These are phyloP conservation scores for Hymenotorrendiella dingleyae DNA, from an alignment of 2,329 filamentous ascomycete species.

Conservation along the genomic window DNA sequence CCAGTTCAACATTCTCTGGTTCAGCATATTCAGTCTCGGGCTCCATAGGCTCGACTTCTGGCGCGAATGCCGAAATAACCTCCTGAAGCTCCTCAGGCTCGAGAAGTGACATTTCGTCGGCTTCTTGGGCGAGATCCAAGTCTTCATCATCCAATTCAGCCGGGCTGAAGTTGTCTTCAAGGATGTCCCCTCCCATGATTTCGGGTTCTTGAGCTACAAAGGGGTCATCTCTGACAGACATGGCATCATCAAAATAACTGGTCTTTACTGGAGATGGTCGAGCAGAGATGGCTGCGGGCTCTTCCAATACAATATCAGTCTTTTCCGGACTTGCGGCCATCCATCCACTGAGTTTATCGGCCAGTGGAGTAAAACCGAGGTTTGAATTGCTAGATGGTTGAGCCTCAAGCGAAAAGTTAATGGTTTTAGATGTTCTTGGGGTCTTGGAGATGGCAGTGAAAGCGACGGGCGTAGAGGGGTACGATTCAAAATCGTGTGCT, in stretches of 20 bases:
- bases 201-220: conserved; percentile 30
- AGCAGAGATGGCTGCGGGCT: conserved; percentile 6
- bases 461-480: conserved; percentile 39
- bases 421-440: conserved; percentile 17
- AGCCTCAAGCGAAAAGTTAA: conserved; percentile 1
- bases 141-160: conserved; percentile 48
- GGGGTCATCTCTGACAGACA: conserved; percentile 40
- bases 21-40: too few species aligned
- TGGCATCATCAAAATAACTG: conserved; percentile 58
- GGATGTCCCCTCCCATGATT: conserved; percentile 32
- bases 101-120: conserved; percentile 53
- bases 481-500: conserved; percentile 28
- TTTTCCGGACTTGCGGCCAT: conserved; percentile 51
- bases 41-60: background rate
- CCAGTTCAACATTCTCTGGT: too few species aligned
- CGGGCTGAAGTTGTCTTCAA: conserved; percentile 38
- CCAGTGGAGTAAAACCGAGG: conserved; percentile 59
- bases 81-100: conserved; percentile 36
- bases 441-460: conserved; percentile 20
- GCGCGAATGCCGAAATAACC: conserved; percentile 11
- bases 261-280: conserved; percentile 35
- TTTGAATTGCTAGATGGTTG: conserved; percentile 20
- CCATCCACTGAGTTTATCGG: conserved; percentile 57
- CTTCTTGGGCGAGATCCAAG: conserved; percentile 50
- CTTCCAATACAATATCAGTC: conserved; percentile 14